These are phyloP conservation scores for Diospyros lotus DNA, from an alignment of 148 eudicot genomes.

Conservation along the genomic window DNA sequence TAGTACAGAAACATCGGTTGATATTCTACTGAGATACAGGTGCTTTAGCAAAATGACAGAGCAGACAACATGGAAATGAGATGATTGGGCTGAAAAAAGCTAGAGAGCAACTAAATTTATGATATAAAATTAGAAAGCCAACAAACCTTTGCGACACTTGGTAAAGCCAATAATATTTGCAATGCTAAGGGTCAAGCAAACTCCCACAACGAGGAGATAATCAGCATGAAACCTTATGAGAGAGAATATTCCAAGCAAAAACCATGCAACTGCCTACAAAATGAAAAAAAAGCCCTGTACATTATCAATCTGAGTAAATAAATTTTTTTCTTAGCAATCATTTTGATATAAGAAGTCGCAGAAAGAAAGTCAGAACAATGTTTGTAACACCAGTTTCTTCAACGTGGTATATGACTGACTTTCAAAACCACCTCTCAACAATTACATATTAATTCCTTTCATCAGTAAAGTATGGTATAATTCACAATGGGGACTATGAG, in stretches of 20 bases:
- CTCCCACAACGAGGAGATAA: slow-evolving; percentile 91
- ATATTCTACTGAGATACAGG: not conserved
- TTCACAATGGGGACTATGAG: not conserved
- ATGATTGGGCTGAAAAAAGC: not conserved
- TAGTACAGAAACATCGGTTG: not conserved
- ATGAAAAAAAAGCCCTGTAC: slow-evolving; percentile 13
- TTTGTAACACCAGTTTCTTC: not conserved
- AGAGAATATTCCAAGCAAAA: slow-evolving; percentile 81
- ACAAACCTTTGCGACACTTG: slow-evolving; percentile 87
- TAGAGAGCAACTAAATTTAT: not conserved
- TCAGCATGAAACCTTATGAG: slow-evolving; percentile 95
- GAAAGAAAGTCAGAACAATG: too few species aligned
- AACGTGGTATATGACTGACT: not conserved
- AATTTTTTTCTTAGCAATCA: not conserved
- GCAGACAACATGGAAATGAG: not conserved
- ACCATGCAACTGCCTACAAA: slow-evolving; percentile 80
- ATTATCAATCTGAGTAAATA: not conserved
- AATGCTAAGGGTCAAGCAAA: slow-evolving; percentile 86
- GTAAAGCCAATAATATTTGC: slow-evolving; percentile 96
- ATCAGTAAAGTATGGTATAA: not conserved
- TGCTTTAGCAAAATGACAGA: not conserved
- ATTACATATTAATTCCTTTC: not conserved
- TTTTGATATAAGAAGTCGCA: not conserved
- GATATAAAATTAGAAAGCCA: not conserved
- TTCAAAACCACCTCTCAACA: not conserved